A percentile compares a stretch with the other conserved stretches of the same genome.
Conservation (phyloP, 108 stramenopile species). For the Heterococcus sp. region DNA sequence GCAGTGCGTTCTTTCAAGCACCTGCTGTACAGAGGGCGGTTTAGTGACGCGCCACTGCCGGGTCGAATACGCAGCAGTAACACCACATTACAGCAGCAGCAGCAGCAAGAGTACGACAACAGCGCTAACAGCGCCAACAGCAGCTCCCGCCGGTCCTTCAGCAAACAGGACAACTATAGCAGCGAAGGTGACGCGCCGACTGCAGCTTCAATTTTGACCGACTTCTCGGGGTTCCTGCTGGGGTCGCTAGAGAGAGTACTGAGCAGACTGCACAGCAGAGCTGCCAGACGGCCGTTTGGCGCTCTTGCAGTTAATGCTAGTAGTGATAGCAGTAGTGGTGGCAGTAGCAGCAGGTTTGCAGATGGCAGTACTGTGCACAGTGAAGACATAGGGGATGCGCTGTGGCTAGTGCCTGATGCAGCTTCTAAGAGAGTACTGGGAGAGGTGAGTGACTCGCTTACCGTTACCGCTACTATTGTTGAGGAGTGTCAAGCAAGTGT, state of each 20-base stretch:
- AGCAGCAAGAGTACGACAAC: background rate
- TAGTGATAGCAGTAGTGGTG: background rate
- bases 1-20: slow-evolving; percentile 12
- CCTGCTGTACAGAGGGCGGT: background rate
- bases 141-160: too few species aligned
- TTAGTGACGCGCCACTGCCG: background rate
- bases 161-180: too few species aligned
- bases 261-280: slow-evolving; percentile 13
- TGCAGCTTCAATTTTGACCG: background rate
- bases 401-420: background rate
- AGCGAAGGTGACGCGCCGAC: too few species aligned
- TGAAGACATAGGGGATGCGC: too few species aligned
- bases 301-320: background rate
- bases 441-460: too few species aligned
- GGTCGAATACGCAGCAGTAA: background rate
- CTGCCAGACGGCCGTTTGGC: slow-evolving; percentile 14
- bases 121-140: background rate
- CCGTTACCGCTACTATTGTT: too few species aligned
- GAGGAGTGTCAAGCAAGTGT: too few species aligned
- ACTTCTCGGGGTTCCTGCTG: slow-evolving; percentile 12
- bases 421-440: too few species aligned
- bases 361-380: too few species aligned
- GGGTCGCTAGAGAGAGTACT: slow-evolving; percentile 6
- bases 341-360: background rate
- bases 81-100: background rate